Percentiles rank a stretch among this genome's conserved stretches.
phyloP scores from a whole-genome alignment of 257 asterid species.

The Solanum lycopersicoides region DNA sequence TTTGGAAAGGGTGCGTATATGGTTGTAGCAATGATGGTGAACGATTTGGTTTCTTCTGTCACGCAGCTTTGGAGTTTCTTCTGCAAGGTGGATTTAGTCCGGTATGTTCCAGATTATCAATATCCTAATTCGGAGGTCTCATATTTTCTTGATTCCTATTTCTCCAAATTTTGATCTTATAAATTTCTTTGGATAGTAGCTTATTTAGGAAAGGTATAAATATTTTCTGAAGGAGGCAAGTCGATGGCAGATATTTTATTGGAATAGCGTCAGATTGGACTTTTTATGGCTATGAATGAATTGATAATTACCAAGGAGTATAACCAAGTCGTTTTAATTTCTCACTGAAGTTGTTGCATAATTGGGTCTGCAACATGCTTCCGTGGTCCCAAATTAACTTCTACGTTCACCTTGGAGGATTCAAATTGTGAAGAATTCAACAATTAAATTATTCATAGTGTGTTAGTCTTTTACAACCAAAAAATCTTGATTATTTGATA shows the following conservation, averaged over 20 bases:
- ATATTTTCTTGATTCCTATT: background rate
- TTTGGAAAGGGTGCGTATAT: slow-evolving; percentile 77
- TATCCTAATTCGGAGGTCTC: background rate
- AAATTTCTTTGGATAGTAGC: background rate
- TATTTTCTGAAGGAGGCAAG: background rate
- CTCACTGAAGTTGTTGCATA: background rate
- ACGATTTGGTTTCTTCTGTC: slow-evolving; percentile 93
- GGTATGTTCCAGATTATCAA: slow-evolving; percentile 36
- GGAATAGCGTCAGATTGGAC: background rate
- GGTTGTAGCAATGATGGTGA: slow-evolving; percentile 81
- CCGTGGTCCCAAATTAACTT: background rate
- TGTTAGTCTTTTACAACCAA: background rate
- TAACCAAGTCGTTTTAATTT: background rate
- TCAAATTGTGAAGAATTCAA: background rate
- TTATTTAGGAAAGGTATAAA: background rate
- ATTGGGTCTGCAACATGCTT: background rate
- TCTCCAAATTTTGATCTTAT: background rate
- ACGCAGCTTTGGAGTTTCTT: slow-evolving; percentile 96
- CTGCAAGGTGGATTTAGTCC: slow-evolving; percentile 87
- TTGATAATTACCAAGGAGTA: background rate
- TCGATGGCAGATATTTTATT: background rate
- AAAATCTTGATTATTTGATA: background rate
- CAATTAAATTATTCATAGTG: background rate
- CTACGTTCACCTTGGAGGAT: background rate
- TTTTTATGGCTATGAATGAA: background rate